These are phyloP conservation scores for Candida hispaniensis DNA, from an alignment of 805 yeast genomes.

Conservation along the genomic window DNA sequence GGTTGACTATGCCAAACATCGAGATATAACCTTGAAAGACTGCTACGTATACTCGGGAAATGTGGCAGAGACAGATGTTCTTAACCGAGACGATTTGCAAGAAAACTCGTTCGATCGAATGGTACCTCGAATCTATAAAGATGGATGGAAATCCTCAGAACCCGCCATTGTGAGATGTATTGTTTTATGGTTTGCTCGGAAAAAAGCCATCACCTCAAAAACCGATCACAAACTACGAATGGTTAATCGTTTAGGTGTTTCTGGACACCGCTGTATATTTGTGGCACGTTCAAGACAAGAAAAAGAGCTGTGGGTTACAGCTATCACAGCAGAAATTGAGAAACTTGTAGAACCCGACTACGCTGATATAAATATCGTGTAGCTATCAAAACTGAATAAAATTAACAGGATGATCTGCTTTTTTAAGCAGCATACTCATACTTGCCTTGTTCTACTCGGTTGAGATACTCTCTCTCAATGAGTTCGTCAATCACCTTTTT, in stretches of 20 bases:
- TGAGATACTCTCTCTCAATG: conserved; percentile 76
- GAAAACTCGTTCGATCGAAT: conserved; percentile 31
- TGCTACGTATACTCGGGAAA: conserved; percentile 72
- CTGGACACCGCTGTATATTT: conserved; percentile 61
- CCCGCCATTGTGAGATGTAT: conserved; percentile 67
- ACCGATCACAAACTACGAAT: conserved; percentile 21
- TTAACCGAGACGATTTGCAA: conserved; percentile 35
- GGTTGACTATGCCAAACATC: conserved; percentile 41
- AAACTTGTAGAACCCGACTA: conserved; percentile 18
- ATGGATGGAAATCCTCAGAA: conserved; percentile 79
- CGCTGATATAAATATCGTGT: conserved; percentile 20
- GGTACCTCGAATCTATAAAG: conserved; percentile 62
- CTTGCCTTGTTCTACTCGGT: conserved; percentile 59
- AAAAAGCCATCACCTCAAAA: conserved; percentile 28
- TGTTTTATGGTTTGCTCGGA: conserved; percentile 73
- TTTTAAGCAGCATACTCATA: conserved; percentile 72
- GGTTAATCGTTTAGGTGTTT: conserved; percentile 48
- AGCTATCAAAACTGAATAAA: no score
- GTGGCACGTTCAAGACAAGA: conserved; percentile 75
- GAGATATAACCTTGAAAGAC: conserved; percentile 50
- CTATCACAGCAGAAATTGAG: conserved; percentile 29
- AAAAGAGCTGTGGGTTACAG: conserved; percentile 68
- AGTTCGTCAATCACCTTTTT: conserved; percentile 76
- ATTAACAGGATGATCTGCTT: no score
- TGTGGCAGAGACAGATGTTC: conserved; percentile 46